These are phyloP conservation scores for Moniliophthora roreri DNA, from an alignment of 1,284 basidiomycete genomes.

Conservation along the genomic window DNA sequence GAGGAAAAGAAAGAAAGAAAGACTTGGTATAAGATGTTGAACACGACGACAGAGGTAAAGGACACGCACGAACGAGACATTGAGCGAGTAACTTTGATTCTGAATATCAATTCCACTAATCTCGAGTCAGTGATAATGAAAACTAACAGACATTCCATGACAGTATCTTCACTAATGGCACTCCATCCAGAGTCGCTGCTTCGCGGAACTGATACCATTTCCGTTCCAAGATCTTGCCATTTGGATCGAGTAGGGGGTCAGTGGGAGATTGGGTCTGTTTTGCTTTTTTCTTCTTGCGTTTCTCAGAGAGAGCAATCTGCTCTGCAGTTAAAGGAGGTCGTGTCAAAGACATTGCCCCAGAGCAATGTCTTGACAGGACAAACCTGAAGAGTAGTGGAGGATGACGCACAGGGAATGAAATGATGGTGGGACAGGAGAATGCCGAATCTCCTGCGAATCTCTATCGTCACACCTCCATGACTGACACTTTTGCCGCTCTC, in stretches of 20 bases:
- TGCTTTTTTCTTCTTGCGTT: constrained; percentile 51
- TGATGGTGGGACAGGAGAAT: no score
- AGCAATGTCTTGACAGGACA: neutral
- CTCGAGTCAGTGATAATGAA: constrained; percentile 7
- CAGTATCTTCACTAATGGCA: constrained; percentile 50
- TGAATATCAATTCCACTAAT: constrained; percentile 18
- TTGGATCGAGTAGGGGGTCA: constrained; percentile 10
- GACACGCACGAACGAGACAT: constrained; percentile 70
- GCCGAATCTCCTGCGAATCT: no score
- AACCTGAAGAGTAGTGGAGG: neutral
- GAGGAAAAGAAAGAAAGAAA: constrained; percentile 1
- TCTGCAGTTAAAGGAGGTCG: constrained; percentile 43
- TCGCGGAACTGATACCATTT: constrained; percentile 48
- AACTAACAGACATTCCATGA: constrained; percentile 74
- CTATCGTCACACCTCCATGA: no score
- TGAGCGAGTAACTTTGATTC: constrained; percentile 68
- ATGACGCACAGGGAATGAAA: no score
- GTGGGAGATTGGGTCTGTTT: constrained; percentile 18
- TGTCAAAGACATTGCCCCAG: constrained; percentile 12
- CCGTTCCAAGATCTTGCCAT: constrained; percentile 43
- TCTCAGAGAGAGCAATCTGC: constrained; percentile 53
- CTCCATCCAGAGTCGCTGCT: constrained; percentile 13
- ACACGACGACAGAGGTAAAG: no score
- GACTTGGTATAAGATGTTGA: no score
- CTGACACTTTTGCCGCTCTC: no score